Evolutionary conservation across 75 land plant genomes (phyloP).

Genomic region (Chamaecyparis obtusa): DNA sequence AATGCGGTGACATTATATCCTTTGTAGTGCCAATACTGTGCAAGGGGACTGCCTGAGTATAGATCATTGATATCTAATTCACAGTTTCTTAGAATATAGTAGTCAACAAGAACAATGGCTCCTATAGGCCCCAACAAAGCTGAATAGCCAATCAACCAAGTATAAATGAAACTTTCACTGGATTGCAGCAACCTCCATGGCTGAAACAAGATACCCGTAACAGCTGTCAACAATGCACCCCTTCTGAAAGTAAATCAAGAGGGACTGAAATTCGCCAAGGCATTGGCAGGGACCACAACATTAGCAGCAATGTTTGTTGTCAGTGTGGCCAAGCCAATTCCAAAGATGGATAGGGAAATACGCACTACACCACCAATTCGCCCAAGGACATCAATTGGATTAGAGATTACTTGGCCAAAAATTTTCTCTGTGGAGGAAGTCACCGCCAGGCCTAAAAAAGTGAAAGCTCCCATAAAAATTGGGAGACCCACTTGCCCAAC

Average conservation of each 20-base stretch:
- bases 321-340: conserved; percentile 76
- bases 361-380: conserved; percentile 62
- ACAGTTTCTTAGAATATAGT: conserved; percentile 43
- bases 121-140: conserved; percentile 91
- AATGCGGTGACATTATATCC: conserved; percentile 74
- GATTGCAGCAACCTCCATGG: conserved; percentile 84
- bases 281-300: conserved; percentile 91
- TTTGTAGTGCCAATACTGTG: conserved; percentile 60
- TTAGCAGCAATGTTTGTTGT: conserved; percentile 98
- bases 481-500: conserved; percentile 80
- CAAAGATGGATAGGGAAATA: conserved; percentile 51
- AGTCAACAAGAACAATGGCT: conserved; percentile 73
- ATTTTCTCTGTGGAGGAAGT: conserved; percentile 80
- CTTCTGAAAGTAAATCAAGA: conserved; percentile 54
- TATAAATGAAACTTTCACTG: conserved; percentile 84
- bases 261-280: conserved; percentile 73
- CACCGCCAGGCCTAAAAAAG: conserved; percentile 83
- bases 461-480: conserved; percentile 81
- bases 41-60: conserved; percentile 45
- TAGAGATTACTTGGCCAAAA: conserved; percentile 70
- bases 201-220: conserved; percentile 68
- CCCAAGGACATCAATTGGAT: conserved; percentile 70
- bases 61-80: conserved; percentile 47
- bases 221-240: conserved; percentile 70
- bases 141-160: conserved; percentile 93